These are phyloP conservation scores for Triticum urartu DNA, from an alignment of 176 grass and related monocot species.

Conservation along the genomic window DNA sequence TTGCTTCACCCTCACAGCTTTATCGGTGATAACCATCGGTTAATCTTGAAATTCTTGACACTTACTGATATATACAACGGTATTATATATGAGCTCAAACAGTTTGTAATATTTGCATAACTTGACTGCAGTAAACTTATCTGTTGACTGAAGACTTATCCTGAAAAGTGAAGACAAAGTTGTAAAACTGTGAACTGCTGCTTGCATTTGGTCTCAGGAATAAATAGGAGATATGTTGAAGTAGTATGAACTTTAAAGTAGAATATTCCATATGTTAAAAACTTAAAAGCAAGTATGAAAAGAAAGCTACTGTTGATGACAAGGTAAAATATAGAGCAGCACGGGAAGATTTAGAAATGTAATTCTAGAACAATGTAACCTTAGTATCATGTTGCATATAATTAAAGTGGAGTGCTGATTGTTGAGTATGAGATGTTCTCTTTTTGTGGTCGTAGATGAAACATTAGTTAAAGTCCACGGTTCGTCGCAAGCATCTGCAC, in stretches of 20 bases:
- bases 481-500: not conserved
- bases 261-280: not conserved
- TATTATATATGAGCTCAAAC: not conserved
- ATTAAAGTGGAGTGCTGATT: not conserved
- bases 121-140: slow-evolving; percentile 1
- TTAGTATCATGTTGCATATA: not conserved
- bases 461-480: not conserved
- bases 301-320: not conserved
- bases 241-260: not conserved
- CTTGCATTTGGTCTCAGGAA: not conserved
- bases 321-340: not conserved
- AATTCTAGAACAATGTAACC: not conserved
- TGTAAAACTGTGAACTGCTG: not conserved
- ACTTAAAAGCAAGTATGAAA: slow-evolving; percentile 3
- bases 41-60: not conserved
- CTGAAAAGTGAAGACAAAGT: not conserved
- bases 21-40: not conserved
- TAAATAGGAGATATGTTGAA: not conserved
- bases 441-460: not conserved
- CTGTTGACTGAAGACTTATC: not conserved
- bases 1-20: not conserved
- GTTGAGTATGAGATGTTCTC: not conserved
- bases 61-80: not conserved
- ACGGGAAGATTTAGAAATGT: not conserved
- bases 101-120: not conserved